Conservation (phyloP, 345 rosid species). For the Cardiospermum halicacabum region DNA sequence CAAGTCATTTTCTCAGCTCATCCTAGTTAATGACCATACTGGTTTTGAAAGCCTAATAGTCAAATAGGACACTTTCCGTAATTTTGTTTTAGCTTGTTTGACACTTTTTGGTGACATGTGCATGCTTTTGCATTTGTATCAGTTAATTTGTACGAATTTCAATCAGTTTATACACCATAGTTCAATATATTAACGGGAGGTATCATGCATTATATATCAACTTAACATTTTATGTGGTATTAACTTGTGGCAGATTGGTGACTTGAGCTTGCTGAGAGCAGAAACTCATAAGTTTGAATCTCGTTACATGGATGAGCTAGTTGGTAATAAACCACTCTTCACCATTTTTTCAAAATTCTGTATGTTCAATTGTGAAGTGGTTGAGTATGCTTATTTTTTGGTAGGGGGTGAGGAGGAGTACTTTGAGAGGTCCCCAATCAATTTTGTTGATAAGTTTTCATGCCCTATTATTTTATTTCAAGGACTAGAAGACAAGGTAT, state of each 20-base stretch:
- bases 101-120: no score
- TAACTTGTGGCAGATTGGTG: slow-evolving; percentile 59
- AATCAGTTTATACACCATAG: no score
- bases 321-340: slow-evolving; percentile 47
- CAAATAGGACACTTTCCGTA: no score
- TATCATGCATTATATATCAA: background rate
- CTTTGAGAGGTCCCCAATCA: slow-evolving; percentile 82
- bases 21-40: no score
- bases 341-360: background rate
- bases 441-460: slow-evolving; percentile 76
- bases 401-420: slow-evolving; percentile 64
- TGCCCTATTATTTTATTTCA: slow-evolving; percentile 94
- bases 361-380: slow-evolving; percentile 9
- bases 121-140: no score
- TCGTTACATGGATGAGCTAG: slow-evolving; percentile 75
- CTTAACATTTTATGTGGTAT: slow-evolving; percentile 10
- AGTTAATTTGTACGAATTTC: no score
- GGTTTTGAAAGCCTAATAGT: no score
- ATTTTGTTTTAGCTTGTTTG: no score
- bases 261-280: slow-evolving; percentile 69
- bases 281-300: slow-evolving; percentile 92
- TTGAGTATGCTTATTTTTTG: slow-evolving; percentile 10
- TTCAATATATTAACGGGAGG: background rate
- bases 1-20: no score
- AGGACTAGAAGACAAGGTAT: slow-evolving; percentile 94